phyloP scores from a whole-genome alignment of 192 early-diverging fungal species.

The Coemansia interrupta region DNA sequence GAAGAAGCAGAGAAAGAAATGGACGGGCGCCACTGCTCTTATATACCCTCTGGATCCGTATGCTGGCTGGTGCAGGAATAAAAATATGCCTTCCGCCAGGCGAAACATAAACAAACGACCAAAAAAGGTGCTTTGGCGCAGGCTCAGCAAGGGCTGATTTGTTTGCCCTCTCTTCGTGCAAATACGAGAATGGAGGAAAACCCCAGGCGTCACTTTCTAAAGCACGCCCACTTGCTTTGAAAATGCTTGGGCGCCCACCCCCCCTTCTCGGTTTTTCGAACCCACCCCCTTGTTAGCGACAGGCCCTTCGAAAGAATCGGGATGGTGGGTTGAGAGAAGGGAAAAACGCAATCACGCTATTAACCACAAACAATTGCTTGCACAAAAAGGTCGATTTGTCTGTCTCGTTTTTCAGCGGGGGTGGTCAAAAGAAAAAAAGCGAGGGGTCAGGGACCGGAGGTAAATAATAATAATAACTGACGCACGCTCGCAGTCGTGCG shows the following conservation, averaged over 20 bases:
- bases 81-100: not conserved
- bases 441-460: too few relatives aligned
- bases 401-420: too few relatives aligned
- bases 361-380: not conserved
- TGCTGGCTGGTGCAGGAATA: not conserved
- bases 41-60: not conserved
- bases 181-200: not conserved
- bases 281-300: not conserved
- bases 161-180: not conserved
- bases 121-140: not conserved
- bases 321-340: not conserved
- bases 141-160: not conserved
- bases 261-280: not conserved
- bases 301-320: not conserved
- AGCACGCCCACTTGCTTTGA: conserved; percentile 3
- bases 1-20: too few relatives aligned
- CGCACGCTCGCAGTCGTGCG: too few relatives aligned
- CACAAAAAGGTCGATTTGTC: too few relatives aligned
- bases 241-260: not conserved
- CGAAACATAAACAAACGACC: conserved; percentile 7
- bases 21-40: not conserved
- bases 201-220: not conserved
- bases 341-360: not conserved
- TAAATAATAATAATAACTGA: too few relatives aligned
- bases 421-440: too few relatives aligned